phyloP scores from a whole-genome alignment of 768 basidiomycete genomes.

The Boletus sensibilis region DNA sequence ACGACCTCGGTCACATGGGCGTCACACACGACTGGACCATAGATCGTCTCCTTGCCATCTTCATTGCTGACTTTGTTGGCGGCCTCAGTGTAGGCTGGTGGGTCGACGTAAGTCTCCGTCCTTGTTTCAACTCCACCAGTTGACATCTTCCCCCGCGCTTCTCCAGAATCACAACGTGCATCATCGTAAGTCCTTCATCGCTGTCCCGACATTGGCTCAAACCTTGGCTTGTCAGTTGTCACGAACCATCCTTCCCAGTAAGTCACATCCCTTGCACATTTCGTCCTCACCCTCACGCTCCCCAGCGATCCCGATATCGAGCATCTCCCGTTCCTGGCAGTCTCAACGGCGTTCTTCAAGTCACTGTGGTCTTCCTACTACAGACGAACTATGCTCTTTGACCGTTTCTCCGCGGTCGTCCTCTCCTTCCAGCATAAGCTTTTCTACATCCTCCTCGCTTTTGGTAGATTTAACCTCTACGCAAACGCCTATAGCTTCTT shows the following conservation, averaged over 20 bases:
- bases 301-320: constrained; percentile 79
- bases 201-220: constrained; percentile 1
- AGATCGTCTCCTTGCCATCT: constrained; percentile 77
- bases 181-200: constrained; percentile 64
- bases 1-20: constrained; percentile 94
- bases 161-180: constrained; percentile 90
- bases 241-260: constrained; percentile 98
- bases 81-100: constrained; percentile 98
- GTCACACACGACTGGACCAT: constrained; percentile 83
- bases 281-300: constrained; percentile 8
- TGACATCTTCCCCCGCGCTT: constrained; percentile 2
- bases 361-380: constrained; percentile 94
- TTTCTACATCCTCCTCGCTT: constrained; percentile 87
- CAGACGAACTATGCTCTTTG: constrained; percentile 80
- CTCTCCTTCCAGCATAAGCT: constrained; percentile 84
- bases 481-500: constrained; percentile 80
- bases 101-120: constrained; percentile 75
- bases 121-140: neutral
- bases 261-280: constrained; percentile 24
- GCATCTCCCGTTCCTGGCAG: constrained; percentile 92
- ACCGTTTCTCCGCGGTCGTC: constrained; percentile 61
- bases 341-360: constrained; percentile 82
- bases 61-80: constrained; percentile 83
- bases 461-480: constrained; percentile 96
- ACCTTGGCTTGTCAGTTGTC: constrained; percentile 57